A percentile compares a stretch with the other conserved stretches of the same genome.
phyloP scores from a whole-genome alignment of 208 protist genomes.

The Angomonas deanei region DNA sequence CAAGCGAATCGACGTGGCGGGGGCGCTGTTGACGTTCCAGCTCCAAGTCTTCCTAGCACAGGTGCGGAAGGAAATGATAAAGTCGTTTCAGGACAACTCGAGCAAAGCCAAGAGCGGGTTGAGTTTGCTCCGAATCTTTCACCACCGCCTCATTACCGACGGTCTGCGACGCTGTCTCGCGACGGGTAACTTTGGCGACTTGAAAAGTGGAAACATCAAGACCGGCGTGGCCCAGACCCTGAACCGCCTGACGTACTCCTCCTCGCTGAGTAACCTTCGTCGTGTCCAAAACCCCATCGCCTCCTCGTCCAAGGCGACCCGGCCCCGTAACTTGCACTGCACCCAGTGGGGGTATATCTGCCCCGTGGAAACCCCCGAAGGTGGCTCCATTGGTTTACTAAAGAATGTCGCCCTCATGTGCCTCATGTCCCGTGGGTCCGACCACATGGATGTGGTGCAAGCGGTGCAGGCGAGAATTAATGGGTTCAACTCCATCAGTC shows the following conservation, averaged over 20 bases:
- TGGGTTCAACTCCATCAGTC: slow-evolving; percentile 66
- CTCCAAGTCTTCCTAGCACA: slow-evolving; percentile 96
- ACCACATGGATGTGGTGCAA: slow-evolving; percentile 81
- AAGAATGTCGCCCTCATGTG: slow-evolving; percentile 99
- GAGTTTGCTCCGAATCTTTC: slow-evolving; percentile 86
- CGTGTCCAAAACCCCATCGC: slow-evolving; percentile 98
- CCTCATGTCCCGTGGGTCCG: slow-evolving; percentile 97
- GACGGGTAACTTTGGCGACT: slow-evolving; percentile 97
- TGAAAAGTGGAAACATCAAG: slow-evolving; percentile 97
- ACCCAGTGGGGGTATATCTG: slow-evolving; percentile 99
- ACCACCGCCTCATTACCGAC: slow-evolving; percentile 95
- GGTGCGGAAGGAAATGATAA: slow-evolving; percentile 96
- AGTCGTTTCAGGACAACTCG: slow-evolving; percentile 75
- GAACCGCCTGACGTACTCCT: slow-evolving; percentile 96
- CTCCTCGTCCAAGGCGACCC: slow-evolving; percentile 98
- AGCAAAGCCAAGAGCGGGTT: slow-evolving; percentile 46
- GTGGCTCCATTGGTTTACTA: slow-evolving; percentile 97
- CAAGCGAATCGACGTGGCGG: slow-evolving; percentile 97
- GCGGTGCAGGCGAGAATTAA: slow-evolving; percentile 62
- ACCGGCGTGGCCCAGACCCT: slow-evolving; percentile 96
- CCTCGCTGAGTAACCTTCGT: slow-evolving; percentile 97
- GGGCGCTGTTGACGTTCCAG: slow-evolving; percentile 94
- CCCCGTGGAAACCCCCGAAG: slow-evolving; percentile 98
- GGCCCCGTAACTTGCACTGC: slow-evolving; percentile 94
- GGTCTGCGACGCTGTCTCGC: slow-evolving; percentile 96